phyloP scores from a whole-genome alignment of 1,139 yeast species.

The Magnusiomyces tetraspermus region DNA sequence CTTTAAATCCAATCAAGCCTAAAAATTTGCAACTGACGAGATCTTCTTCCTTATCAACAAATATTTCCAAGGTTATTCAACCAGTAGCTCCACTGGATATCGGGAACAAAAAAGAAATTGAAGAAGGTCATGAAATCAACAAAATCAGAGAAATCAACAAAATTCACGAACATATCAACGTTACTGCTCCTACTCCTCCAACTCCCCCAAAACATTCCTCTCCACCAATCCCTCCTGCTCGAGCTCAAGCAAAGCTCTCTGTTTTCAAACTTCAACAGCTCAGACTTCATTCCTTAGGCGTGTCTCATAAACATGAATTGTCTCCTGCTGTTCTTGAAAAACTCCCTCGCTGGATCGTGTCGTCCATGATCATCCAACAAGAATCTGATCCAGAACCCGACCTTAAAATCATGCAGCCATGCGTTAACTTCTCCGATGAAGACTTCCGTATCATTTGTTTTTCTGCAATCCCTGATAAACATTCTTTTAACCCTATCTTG shows the following conservation, averaged over 20 bases:
- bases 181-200: too few species aligned
- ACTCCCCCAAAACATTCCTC: too few species aligned
- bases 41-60: background rate
- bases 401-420: slow-evolving; percentile 27
- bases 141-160: too few species aligned
- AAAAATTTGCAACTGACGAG: too few species aligned
- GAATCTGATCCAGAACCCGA: slow-evolving; percentile 32
- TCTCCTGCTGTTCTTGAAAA: slow-evolving; percentile 13
- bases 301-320: slow-evolving; percentile 5
- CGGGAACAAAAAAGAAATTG: too few species aligned
- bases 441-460: slow-evolving; percentile 27
- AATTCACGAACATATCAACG: too few species aligned
- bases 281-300: background rate
- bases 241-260: background rate
- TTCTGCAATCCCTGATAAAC: slow-evolving; percentile 25
- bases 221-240: background rate
- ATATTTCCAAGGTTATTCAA: too few species aligned
- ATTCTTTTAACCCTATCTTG: slow-evolving; percentile 4
- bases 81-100: too few species aligned
- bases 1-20: background rate
- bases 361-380: slow-evolving; percentile 30
- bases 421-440: slow-evolving; percentile 19
- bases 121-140: too few species aligned
- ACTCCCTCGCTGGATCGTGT: slow-evolving; percentile 24
- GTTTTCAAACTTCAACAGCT: background rate